Conservation (phyloP, 2,329 filamentous ascomycete species). For the Fusarium continuum region DNA sequence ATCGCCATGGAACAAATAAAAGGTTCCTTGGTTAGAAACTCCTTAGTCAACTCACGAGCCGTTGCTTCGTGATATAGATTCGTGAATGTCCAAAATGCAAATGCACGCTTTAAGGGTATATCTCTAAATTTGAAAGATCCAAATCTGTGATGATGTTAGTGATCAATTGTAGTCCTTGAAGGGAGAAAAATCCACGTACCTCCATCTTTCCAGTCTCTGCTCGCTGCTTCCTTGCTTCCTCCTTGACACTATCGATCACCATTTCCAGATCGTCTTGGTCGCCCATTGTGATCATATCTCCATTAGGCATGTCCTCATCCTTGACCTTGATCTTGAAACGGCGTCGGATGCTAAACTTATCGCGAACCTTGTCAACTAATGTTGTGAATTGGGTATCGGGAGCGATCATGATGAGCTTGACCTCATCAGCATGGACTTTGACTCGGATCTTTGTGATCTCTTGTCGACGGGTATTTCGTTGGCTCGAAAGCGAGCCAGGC, state of each 20-base stretch:
- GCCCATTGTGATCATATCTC: slow-evolving; percentile 96
- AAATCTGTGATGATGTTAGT: slow-evolving; percentile 52
- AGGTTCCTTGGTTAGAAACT: background rate
- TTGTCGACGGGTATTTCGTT: slow-evolving; percentile 66
- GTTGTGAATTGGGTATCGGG: slow-evolving; percentile 77
- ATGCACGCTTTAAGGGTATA: slow-evolving; percentile 43
- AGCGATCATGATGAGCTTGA: slow-evolving; percentile 89
- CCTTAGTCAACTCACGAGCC: slow-evolving; percentile 11
- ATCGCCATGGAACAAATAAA: slow-evolving; percentile 14
- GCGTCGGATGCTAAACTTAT: slow-evolving; percentile 83
- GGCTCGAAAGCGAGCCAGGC: slow-evolving; percentile 57
- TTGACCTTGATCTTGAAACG: slow-evolving; percentile 89
- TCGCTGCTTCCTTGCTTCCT: slow-evolving; percentile 74
- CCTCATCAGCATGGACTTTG: slow-evolving; percentile 92
- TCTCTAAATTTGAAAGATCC: slow-evolving; percentile 55
- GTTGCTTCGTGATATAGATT: slow-evolving; percentile 33
- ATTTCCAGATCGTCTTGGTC: slow-evolving; percentile 97
- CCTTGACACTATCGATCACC: slow-evolving; percentile 76
- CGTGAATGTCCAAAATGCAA: slow-evolving; percentile 35
- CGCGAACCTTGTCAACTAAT: slow-evolving; percentile 79
- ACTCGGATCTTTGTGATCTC: slow-evolving; percentile 83
- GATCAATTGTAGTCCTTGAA: slow-evolving; percentile 21
- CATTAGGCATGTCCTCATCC: slow-evolving; percentile 78
- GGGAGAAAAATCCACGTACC: slow-evolving; percentile 65
- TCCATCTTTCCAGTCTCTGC: slow-evolving; percentile 93